Base-by-base conservation (phyloP, 768 basidiomycete species). In the Naganishia antarctica region DNA sequence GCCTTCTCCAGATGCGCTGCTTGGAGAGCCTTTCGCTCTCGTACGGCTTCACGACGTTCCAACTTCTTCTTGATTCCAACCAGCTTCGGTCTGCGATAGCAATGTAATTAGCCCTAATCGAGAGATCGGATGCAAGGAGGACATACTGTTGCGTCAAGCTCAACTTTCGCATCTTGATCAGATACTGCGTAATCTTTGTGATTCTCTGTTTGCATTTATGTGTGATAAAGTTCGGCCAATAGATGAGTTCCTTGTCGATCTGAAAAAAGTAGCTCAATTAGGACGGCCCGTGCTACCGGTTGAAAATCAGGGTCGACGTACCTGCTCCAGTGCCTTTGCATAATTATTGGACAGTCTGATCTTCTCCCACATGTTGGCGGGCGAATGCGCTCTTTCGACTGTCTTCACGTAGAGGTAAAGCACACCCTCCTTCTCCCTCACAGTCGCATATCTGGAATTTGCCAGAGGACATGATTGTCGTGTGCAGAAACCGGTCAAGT, bases 201-300 rank as follows among this genome's bases (percentile, higher is more conserved):
- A 97, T 83, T 47, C 96, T 86, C 80, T 99, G 96, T 82, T 99
- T 99, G 84, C 96, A 98, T 80, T 97, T 98, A 81, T 97, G 96
- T 60, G 92, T 88, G 32, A 86, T 86, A 78, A 94, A 98, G 72
- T 92, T 92, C 4, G 96, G 94, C 96, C 96, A 98, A 76, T 97
- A 91, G n/a, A 91, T 83, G 66, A 98, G 83, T 74, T 98, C 91
- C 60, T 82, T 83, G 81, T 98, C 96, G 73, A 99, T 94, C 93
- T 98, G 69, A 32, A n/a, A 7, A 12, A 9, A 16, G 46, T 6
- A 15, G n/a, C n/a, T n/a, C n/a, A n/a, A n/a, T n/a, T n/a, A n/a
- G n/a, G n/a, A n/a, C n/a, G n/a, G n/a, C n/a, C n/a, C n/a, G n/a
- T n/a, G n/a, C n/a, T n/a, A n/a, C n/a, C n/a, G n/a, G n/a, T n/a